A percentile compares a stretch with the other conserved stretches of the same genome.
These are phyloP conservation scores for Epichloe amarillans DNA, from an alignment of 2,329 filamentous ascomycete genomes.

Conservation along the genomic window DNA sequence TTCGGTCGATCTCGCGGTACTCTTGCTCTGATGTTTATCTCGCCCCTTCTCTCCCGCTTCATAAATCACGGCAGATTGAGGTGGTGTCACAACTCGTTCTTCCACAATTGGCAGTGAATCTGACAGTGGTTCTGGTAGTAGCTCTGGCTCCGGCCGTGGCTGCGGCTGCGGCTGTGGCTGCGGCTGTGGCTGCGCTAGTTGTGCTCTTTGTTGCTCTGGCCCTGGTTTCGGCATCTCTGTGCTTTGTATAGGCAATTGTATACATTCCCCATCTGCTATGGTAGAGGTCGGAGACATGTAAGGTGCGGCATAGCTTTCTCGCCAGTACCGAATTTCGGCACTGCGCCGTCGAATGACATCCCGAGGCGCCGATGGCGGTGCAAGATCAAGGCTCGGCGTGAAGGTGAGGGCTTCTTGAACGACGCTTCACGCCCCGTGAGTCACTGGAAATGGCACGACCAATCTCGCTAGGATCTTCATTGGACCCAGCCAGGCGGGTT, in stretches of 20 bases:
- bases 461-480: conserved; percentile 39
- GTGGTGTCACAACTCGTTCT: background rate
- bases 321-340: conserved; percentile 52
- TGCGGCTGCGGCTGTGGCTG: conserved; percentile 9
- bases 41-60: background rate
- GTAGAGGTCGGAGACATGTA: conserved; percentile 40
- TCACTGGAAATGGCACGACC: conserved; percentile 50
- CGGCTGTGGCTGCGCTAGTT: conserved; percentile 12
- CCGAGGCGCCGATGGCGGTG: conserved; percentile 7
- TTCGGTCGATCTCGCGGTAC: background rate
- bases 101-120: background rate
- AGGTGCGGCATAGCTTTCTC: conserved; percentile 42
- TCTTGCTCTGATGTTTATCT: background rate
- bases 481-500: conserved; percentile 22
- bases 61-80: background rate
- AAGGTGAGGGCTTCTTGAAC: conserved; percentile 47
- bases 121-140: conserved; percentile 4
- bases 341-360: conserved; percentile 36
- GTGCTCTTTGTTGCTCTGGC: conserved; percentile 12
- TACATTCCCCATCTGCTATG: conserved; percentile 20
- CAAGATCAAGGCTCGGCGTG: conserved; percentile 27
- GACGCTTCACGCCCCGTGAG: conserved; percentile 32
- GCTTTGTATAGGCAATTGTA: conserved; percentile 17
- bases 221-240: conserved; percentile 5
- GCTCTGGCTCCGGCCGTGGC: conserved; percentile 18